phyloP scores from a whole-genome alignment of 257 asterid genomes.

The Nicotiana undulata region DNA sequence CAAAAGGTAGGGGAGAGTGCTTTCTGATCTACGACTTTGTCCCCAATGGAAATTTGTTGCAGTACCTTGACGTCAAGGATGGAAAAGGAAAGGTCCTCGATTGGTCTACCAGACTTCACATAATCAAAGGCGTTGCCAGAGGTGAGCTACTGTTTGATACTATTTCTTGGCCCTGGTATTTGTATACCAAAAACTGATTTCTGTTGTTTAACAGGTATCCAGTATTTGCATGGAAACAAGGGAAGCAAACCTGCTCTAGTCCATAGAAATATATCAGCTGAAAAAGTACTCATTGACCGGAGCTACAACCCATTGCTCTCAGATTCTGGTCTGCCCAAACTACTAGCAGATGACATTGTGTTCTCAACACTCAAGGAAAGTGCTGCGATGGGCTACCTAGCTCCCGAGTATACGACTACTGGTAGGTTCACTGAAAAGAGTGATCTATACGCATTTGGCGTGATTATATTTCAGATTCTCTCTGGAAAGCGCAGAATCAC shows the following conservation, averaged over 20 bases:
- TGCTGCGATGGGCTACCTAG: conserved; percentile 96
- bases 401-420: conserved; percentile 87
- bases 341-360: conserved; percentile 78
- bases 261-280: conserved; percentile 86
- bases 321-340: conserved; percentile 71
- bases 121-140: conserved; percentile 80
- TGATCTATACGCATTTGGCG: conserved; percentile 83
- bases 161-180: neutral
- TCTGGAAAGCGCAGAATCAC: conserved; percentile 70
- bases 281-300: conserved; percentile 73
- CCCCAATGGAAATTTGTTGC: conserved; percentile 73
- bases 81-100: conserved; percentile 58
- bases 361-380: conserved; percentile 80
- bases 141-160: conserved; percentile 32
- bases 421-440: conserved; percentile 91
- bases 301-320: conserved; percentile 75
- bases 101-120: conserved; percentile 63
- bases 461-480: conserved; percentile 84
- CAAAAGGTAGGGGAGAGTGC: conserved; percentile 93
- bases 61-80: conserved; percentile 54
- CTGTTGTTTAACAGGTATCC: conserved; percentile 43
- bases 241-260: conserved; percentile 50
- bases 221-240: conserved; percentile 62
- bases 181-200: neutral
- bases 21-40: conserved; percentile 81